Evolutionary conservation across 257 asterid species (phyloP).

Genomic region (Osmanthus fragrans): DNA sequence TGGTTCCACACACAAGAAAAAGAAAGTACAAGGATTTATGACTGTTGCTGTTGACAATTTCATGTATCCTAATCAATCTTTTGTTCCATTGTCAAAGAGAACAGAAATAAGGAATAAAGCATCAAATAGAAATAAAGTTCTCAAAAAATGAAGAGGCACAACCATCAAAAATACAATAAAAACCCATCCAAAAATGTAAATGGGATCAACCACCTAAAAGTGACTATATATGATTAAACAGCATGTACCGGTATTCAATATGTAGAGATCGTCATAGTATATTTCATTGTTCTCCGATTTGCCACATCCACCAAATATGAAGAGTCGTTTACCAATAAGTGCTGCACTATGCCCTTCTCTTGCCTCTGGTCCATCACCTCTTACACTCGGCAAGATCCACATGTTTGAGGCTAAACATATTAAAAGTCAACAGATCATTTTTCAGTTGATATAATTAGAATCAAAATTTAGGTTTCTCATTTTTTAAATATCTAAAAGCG

Average conservation of each 20-base stretch:
- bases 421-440: slow-evolving; percentile 10
- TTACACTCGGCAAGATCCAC: slow-evolving; percentile 76
- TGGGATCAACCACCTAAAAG: slow-evolving; percentile 11
- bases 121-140: too few relatives aligned
- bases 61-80: not conserved
- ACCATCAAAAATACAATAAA: not conserved
- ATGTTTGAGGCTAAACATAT: slow-evolving; percentile 64
- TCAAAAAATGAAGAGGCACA: too few relatives aligned
- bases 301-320: slow-evolving; percentile 97
- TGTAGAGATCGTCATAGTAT: slow-evolving; percentile 90
- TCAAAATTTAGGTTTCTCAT: slow-evolving; percentile 9
- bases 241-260: slow-evolving; percentile 73
- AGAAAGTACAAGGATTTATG: not conserved
- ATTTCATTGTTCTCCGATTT: slow-evolving; percentile 63
- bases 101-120: too few relatives aligned
- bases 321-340: slow-evolving; percentile 81
- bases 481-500: slow-evolving; percentile 3
- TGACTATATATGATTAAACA: not conserved
- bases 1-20: not conserved
- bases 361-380: slow-evolving; percentile 92
- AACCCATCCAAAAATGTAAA: not conserved
- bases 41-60: not conserved
- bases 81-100: not conserved
- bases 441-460: slow-evolving; percentile 4
- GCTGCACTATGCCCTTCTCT: slow-evolving; percentile 99